Conservation (phyloP, 495 filamentous ascomycete species). For the Penicillium waksmanii region DNA sequence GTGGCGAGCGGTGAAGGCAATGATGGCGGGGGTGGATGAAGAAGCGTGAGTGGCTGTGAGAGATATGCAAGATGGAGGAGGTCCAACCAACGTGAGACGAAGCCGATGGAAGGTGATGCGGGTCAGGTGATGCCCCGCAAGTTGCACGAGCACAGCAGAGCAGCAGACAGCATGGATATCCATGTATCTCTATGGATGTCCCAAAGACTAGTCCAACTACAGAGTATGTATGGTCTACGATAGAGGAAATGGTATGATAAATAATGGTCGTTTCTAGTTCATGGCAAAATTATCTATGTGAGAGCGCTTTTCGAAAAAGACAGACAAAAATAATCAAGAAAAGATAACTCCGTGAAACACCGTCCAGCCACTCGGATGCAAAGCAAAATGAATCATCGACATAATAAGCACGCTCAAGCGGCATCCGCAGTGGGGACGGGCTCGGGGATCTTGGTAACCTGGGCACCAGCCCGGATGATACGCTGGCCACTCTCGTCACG, state of each 20-base stretch:
- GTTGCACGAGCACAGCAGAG: neutral
- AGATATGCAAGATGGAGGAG: slow-evolving; percentile 2
- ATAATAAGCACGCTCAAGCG: slow-evolving; percentile 30
- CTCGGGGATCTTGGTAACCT: slow-evolving; percentile 78
- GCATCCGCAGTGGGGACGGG: slow-evolving; percentile 52
- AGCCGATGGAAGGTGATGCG: slow-evolving; percentile 6
- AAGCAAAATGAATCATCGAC: slow-evolving; percentile 16
- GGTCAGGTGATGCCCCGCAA: slow-evolving; percentile 16
- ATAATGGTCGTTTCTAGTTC: slow-evolving; percentile 36
- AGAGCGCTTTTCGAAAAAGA: slow-evolving; percentile 28
- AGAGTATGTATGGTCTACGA: neutral
- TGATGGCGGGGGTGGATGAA: slow-evolving; percentile 21
- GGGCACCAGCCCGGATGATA: slow-evolving; percentile 87
- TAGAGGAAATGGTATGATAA: neutral
- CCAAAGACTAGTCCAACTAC: no score
- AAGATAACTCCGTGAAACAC: slow-evolving; percentile 29
- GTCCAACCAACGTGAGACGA: slow-evolving; percentile 8
- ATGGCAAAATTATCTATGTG: slow-evolving; percentile 35
- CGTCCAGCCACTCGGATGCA: slow-evolving; percentile 29
- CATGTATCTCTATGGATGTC: no score
- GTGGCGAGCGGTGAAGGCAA: slow-evolving; percentile 39
- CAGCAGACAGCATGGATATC: neutral
- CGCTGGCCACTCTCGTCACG: slow-evolving; percentile 81
- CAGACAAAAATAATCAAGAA: slow-evolving; percentile 20
- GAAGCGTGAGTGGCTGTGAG: slow-evolving; percentile 5